Evolutionary conservation across 768 basidiomycete species (phyloP), one percentile per base, ranked within the genome.

Genomic region (Podaxis sp.): DNA sequence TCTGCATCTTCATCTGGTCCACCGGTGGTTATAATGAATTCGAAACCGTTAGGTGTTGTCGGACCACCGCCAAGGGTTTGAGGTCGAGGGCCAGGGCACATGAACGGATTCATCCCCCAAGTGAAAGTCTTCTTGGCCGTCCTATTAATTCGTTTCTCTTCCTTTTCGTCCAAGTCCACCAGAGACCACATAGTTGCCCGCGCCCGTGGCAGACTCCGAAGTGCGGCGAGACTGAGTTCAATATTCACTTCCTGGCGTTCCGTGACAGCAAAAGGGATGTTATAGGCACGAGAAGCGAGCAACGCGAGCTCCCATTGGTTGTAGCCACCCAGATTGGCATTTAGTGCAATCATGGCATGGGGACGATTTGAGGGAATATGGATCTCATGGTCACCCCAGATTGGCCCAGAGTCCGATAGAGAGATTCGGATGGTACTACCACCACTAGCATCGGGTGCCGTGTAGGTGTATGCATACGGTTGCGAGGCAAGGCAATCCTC

Each of bases 291-390:
- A 47, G 69, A 68, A 50, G 61, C 64, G 13, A 69, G 47, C 47
- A 78, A 68, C 48, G 74, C 77, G 32, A 67, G 65, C 2, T 64
- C 55, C 80, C 80, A 82, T 13, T 70, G 65, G 3, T 57, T 61
- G 62, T 77, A 77, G 35, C 71, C 64, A 35, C 70, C 68, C 23
- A 79, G 64, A 27, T 76, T 78, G 1, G 78, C 77, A 62, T 79
- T 77, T 48, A 71, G 67, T 2, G 70, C 78, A 37, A 82, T 64
- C 56, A 82, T 68, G 16, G 75, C 80, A 63, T 82, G 76, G 0
- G 59, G 81, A 76, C 61, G 61, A n/a, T 61, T 48, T 16, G 55
- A 55, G 1, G 47, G 28, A 14, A 44, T 40, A 57, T 61, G 53
- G n/a, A 57, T 61, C 2, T 47, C 40, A 7, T 61, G 53, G 27